Evolutionary conservation across 306 rosid genomes (phyloP).

Genomic region (Cucurbita maxima): DNA sequence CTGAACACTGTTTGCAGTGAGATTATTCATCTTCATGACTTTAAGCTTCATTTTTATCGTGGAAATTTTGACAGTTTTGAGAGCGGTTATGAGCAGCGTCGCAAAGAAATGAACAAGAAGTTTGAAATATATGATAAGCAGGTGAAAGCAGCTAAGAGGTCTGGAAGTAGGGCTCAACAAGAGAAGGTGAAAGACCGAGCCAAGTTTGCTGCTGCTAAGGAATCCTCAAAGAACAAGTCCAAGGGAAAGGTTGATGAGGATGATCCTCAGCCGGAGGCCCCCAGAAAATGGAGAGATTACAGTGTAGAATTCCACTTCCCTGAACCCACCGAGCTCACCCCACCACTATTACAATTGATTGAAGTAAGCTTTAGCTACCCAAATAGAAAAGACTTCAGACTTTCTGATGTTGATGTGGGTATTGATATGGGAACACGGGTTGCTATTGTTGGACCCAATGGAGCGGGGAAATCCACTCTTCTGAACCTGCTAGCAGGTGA

Average conservation of each 20-base stretch:
- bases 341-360: constrained; percentile 59
- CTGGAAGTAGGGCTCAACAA: constrained; percentile 44
- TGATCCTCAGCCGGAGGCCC: constrained; percentile 37
- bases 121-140: constrained; percentile 48
- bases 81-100: constrained; percentile 65
- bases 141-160: constrained; percentile 49
- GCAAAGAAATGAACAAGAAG: constrained; percentile 63
- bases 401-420: constrained; percentile 43
- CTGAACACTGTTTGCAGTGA: constrained; percentile 55
- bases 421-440: constrained; percentile 58
- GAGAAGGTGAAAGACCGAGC: constrained; percentile 62
- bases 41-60: constrained; percentile 58
- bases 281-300: constrained; percentile 52
- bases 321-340: constrained; percentile 59
- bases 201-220: constrained; percentile 44
- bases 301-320: constrained; percentile 57
- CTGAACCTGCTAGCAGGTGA: constrained; percentile 59
- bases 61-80: constrained; percentile 69
- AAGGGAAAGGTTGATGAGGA: constrained; percentile 36
- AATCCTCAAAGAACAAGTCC: constrained; percentile 39
- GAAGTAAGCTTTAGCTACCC: constrained; percentile 62
- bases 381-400: constrained; percentile 42
- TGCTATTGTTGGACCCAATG: constrained; percentile 57
- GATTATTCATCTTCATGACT: constrained; percentile 66
- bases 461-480: constrained; percentile 53